Base-by-base conservation (phyloP, 1,284 basidiomycete genomes). In the Irpex sp. region DNA sequence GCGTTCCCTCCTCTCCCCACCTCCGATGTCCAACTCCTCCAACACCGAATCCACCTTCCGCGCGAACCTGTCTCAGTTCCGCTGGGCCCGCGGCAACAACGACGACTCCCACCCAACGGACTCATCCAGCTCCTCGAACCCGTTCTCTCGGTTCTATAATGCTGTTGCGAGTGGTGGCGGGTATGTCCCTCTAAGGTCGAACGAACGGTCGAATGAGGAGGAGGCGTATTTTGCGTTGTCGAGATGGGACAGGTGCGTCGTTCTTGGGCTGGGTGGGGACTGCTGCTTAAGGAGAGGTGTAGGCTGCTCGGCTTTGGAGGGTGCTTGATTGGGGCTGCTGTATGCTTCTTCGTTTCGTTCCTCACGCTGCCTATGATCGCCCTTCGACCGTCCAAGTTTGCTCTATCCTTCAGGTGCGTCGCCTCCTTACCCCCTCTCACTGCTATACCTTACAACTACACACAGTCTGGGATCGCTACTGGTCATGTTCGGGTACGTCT, bases 331-430 rank as follows among this genome's bases (percentile, higher is more conserved):
- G 97, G 97, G 8, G 96, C 96, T 4, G 89, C 88, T 48, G 92
- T 96, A 1, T 99, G 97, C 79, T 99, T 99, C 82, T 89, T 94
- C 66, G 91, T 99, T 60, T 89, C 95, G 13, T 99, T 99, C 80
- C 75, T 98, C 65, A 96, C 94, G 13, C 80, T 97, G 21, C 95
- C 96, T 3, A 76, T 96, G 60, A 81, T 98, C 44, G 89, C 89
- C 5, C 68, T 96, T 60, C 92, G 92, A 62, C 94, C 94, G 9
- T 81, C 91, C 21, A 96, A 96, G 78, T 96, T 96, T 73, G 94
- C 93, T 0, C 79, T 96, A 17, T 87, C 94, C 0, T 96, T 96
- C 77, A 95, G 92, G 88, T 88, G 70, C 51, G 77, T 60, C 59
- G 52, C 59, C 55, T 36, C 62, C n/a, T 8, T 26, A 13, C 58